phyloP scores from a whole-genome alignment of 371 early-diverging fungal genomes.

The Mucor ambiguus region DNA sequence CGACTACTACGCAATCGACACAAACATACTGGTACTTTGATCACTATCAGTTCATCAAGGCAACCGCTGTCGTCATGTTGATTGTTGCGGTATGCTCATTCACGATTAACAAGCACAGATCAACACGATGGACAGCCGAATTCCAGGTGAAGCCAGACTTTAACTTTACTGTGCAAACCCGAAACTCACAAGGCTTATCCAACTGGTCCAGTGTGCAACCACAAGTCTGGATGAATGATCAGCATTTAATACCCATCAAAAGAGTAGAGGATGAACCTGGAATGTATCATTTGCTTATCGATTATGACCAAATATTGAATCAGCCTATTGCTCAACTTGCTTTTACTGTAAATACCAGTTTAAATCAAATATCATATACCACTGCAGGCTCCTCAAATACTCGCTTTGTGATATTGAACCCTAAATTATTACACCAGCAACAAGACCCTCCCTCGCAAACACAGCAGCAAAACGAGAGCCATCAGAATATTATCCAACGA shows the following conservation, averaged over 20 bases:
- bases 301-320: neutral
- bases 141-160: conserved; percentile 13
- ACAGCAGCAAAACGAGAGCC: neutral
- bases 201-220: conserved; percentile 17
- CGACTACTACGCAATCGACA: neutral
- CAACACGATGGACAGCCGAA: conserved; percentile 15
- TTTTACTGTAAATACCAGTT: conserved; percentile 8
- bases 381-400: neutral
- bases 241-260: neutral
- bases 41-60: conserved; percentile 3
- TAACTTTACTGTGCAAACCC: neutral
- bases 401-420: neutral
- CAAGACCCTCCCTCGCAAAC: neutral
- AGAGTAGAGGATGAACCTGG: conserved; percentile 2
- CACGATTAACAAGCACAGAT: neutral
- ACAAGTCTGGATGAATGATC: conserved; percentile 20
- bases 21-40: conserved; percentile 8
- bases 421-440: neutral
- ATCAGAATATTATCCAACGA: neutral
- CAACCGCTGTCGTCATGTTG: neutral
- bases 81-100: neutral
- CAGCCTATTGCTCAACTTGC: neutral
- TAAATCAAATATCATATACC: neutral
- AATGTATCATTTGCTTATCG: conserved; percentile 3
- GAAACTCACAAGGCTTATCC: neutral